phyloP scores from a whole-genome alignment of 768 basidiomycete genomes.

The Fistulinella prunicolor region DNA sequence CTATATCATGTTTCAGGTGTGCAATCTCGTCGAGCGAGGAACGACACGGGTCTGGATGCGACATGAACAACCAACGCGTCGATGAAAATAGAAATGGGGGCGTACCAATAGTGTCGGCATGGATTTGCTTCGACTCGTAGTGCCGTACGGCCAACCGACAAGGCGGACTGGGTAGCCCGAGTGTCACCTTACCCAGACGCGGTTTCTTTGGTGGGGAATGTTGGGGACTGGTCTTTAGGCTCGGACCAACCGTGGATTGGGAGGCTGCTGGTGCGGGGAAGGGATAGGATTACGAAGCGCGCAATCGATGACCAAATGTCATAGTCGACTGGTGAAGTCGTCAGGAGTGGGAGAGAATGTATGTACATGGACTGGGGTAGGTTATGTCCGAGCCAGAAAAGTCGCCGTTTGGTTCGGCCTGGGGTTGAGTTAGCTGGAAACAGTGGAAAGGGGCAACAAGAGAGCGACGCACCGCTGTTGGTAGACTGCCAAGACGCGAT shows the following conservation, averaged over 20 bases:
- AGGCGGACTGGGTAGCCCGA: constrained; percentile 33
- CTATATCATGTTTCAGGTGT: not conserved
- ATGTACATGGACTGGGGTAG: too few relatives aligned
- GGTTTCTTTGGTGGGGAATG: constrained; percentile 1
- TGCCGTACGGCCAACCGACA: not conserved
- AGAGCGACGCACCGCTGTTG: too few relatives aligned
- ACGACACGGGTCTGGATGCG: constrained; percentile 39
- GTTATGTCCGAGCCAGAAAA: too few relatives aligned
- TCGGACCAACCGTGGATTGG: constrained; percentile 3
- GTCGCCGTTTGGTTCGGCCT: too few relatives aligned
- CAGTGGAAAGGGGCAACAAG: too few relatives aligned
- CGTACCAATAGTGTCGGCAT: not conserved
- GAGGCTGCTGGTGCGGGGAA: constrained; percentile 16
- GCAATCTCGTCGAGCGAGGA: constrained; percentile 44
- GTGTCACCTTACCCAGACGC: too few relatives aligned
- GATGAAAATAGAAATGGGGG: not conserved
- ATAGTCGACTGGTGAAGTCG: too few relatives aligned
- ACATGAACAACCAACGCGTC: not conserved
- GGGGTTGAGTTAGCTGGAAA: too few relatives aligned
- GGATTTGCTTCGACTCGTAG: not conserved
- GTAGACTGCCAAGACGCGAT: too few relatives aligned
- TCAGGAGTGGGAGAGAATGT: too few relatives aligned
- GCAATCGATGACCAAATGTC: too few relatives aligned
- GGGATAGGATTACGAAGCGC: too few relatives aligned
- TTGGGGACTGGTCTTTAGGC: constrained; percentile 3